Base-by-base conservation (phyloP, 306 rosid species). In the Nissolia schottii region DNA sequence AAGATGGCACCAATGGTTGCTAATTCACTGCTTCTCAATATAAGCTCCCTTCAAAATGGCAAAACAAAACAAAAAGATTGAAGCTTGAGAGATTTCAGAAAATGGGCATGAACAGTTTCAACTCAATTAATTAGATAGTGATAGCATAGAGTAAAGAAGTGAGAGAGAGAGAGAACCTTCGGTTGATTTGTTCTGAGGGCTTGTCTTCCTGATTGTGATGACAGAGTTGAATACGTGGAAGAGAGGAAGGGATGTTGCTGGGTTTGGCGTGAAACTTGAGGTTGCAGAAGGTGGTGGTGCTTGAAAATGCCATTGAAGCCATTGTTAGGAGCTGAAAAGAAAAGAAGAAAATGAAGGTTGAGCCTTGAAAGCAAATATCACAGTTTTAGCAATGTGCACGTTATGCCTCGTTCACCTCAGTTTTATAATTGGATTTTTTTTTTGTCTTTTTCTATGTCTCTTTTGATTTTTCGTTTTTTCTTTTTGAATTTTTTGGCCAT, bases 1-100 rank as follows among this genome's bases (percentile, higher is more conserved):
- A 94, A 81, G 74, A 94, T 67, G 63, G 97, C 95, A 45, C 92
- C 98, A 75, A 89, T 32, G 59, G 89, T 84, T 3, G 98, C 97
- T 77, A 94, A 58, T 78, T 89, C 97, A 28, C 96, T 91, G 80
- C 85, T 89, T 79, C 85, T 88, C 28, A 93, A 70, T 7, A 93
- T 80, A 1, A 91, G 76, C 49, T 85, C 88, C 79, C 96, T 90
- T 58, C 55, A 79, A 72, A 11, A 70, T 4, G 4, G 13, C 7
- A 11, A n/a, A n/a, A n/a, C n/a, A n/a, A n/a, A n/a, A n/a, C n/a
- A n/a, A 29, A 60, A 13, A 79, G 51, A 3, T 7, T 40, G 5
- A n/a, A 75, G 67, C 22, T 8, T 80, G 16, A 76, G 76, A 63
- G 48, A 61, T 62, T 76, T 46, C 43, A 53, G 35, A 28, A 46